These are phyloP conservation scores for Cokeromyces recurvatus DNA, from an alignment of 371 early-diverging fungal genomes.

Conservation along the genomic window DNA sequence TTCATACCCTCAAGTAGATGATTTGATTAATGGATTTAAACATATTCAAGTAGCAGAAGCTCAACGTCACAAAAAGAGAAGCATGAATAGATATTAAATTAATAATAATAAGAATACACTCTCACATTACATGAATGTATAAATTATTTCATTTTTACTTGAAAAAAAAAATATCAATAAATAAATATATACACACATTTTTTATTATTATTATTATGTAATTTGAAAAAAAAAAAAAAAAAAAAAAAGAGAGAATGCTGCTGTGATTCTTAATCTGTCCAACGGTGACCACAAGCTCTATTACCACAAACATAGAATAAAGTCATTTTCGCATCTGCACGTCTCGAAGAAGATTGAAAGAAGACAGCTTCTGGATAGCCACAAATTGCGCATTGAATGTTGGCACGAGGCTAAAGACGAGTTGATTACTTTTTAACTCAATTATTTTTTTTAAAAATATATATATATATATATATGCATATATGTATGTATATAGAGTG, in stretches of 20 bases:
- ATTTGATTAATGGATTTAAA: conserved; percentile 69
- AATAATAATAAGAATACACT: too few relatives aligned
- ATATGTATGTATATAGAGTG: too few relatives aligned
- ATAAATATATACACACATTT: background rate
- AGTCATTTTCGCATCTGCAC: conserved; percentile 88
- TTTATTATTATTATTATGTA: background rate
- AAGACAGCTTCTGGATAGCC: conserved; percentile 76
- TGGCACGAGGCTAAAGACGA: conserved; percentile 71
- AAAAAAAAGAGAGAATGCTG: too few relatives aligned
- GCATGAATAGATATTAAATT: conserved; percentile 5
- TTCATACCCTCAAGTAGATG: conserved; percentile 52
- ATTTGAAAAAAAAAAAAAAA: background rate
- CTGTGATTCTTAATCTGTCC: conserved; percentile 56
- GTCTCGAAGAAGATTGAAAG: conserved; percentile 85
- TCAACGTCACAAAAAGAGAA: conserved; percentile 8
- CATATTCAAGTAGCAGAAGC: conserved; percentile 16
- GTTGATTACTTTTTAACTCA: background rate
- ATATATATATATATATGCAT: background rate
- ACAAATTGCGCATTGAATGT: conserved; percentile 71
- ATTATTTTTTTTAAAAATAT: too few relatives aligned
- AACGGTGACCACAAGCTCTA: conserved; percentile 71
- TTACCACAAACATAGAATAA: conserved; percentile 90
- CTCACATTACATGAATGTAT: too few relatives aligned
- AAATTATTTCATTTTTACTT: too few relatives aligned
- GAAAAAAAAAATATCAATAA: too few relatives aligned